A percentile compares a stretch with the other conserved stretches of the same genome.
phyloP scores from a whole-genome alignment of 169 alveolate species.

The Plasmodium gonderi region DNA sequence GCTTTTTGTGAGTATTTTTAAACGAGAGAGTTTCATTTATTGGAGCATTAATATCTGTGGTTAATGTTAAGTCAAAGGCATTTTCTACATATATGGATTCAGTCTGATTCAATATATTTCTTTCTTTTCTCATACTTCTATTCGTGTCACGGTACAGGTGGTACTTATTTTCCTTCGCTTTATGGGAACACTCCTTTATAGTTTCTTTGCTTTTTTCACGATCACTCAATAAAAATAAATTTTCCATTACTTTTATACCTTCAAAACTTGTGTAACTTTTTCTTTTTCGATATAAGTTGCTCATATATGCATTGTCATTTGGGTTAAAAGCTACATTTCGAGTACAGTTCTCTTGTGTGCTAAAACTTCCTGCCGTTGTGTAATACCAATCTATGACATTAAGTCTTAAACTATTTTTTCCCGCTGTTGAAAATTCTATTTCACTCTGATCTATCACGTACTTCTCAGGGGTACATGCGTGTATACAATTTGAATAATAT shows the following conservation, averaged over 20 bases:
- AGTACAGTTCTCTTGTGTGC: not conserved
- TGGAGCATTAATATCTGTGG: not conserved
- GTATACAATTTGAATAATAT: constrained; percentile 25
- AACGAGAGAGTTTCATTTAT: not conserved
- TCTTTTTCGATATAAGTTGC: not conserved
- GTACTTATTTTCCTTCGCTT: not conserved
- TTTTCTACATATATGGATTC: constrained; percentile 29
- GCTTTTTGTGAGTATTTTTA: not conserved
- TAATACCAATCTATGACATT: constrained; percentile 32
- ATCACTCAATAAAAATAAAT: constrained; percentile 2
- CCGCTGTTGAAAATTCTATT: constrained; percentile 20
- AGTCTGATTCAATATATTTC: not conserved
- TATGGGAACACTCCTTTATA: not conserved
- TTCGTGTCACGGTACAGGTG: not conserved
- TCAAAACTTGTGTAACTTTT: constrained; percentile 12
- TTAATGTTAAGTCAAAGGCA: constrained; percentile 8
- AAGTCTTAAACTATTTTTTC: constrained; percentile 1
- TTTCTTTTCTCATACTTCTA: not conserved
- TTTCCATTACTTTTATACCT: constrained; percentile 4
- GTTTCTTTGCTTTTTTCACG: not conserved
- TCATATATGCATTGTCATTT: not conserved
- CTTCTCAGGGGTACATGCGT: constrained; percentile 48
- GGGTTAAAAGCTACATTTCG: not conserved
- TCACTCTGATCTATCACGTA: constrained; percentile 60
- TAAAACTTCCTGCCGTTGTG: constrained; percentile 8